These are phyloP conservation scores for Fistulinella staudtii DNA, from an alignment of 1,284 basidiomycete species.

Conservation along the genomic window DNA sequence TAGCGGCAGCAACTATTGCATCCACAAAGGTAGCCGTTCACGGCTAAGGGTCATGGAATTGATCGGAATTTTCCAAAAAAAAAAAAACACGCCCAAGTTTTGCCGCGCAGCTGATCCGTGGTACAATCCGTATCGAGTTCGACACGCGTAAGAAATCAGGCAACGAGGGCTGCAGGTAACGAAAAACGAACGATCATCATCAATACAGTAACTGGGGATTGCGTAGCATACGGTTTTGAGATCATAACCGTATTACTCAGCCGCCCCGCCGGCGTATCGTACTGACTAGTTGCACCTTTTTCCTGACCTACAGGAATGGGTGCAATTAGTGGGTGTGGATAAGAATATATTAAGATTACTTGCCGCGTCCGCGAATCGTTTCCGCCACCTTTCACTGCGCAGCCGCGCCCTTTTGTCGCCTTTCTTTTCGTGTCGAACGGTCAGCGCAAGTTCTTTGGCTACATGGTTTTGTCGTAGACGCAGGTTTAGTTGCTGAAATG, in stretches of 20 bases:
- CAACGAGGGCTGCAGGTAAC: constrained; percentile 2
- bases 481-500: constrained; percentile 48
- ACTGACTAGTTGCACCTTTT: constrained; percentile 48
- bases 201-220: constrained; percentile 4
- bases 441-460: constrained; percentile 43
- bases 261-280: constrained; percentile 48
- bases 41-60: constrained; percentile 10
- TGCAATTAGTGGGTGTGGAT: constrained; percentile 10
- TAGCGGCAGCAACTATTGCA: constrained; percentile 1
- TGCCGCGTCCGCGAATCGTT: constrained; percentile 35
- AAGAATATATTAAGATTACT: constrained; percentile 11
- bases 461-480: constrained; percentile 59
- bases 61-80: constrained; percentile 9
- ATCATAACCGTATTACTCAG: constrained; percentile 15
- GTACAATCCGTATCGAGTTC: constrained; percentile 4
- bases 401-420: constrained; percentile 35
- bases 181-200: constrained; percentile 3
- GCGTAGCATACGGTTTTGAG: constrained; percentile 8
- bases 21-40: constrained; percentile 19
- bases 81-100: constrained; percentile 4
- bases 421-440: constrained; percentile 58
- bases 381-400: constrained; percentile 36
- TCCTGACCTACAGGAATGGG: constrained; percentile 42
- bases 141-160: constrained; percentile 4
- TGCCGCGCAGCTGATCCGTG: constrained; percentile 15